These are phyloP conservation scores for Verticillium klebahnii DNA, from an alignment of 2,329 filamentous ascomycete species.

Conservation along the genomic window DNA sequence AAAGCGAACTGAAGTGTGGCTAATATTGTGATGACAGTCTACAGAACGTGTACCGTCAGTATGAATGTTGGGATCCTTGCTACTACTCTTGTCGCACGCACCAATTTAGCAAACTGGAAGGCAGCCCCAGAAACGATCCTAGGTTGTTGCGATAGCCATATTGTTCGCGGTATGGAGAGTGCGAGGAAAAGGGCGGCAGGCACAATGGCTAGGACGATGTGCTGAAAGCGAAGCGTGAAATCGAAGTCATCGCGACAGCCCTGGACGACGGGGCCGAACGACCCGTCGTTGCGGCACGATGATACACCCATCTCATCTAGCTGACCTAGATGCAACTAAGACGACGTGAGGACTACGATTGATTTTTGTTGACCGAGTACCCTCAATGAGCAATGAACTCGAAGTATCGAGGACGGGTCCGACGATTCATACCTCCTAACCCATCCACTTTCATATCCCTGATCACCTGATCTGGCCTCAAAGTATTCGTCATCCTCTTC, in stretches of 20 bases:
- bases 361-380: too few species aligned
- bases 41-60: neutral
- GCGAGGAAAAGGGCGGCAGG: constrained; percentile 29
- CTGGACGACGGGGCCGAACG: constrained; percentile 30
- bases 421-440: too few species aligned
- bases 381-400: too few species aligned
- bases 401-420: too few species aligned
- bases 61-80: neutral
- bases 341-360: neutral
- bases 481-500: too few species aligned
- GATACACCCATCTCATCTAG: neutral
- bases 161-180: constrained; percentile 22
- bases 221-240: constrained; percentile 38
- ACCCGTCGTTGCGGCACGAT: constrained; percentile 22
- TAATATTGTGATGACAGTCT: constrained; percentile 18
- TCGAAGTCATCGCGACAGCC: constrained; percentile 38
- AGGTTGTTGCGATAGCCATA: constrained; percentile 20
- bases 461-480: too few species aligned
- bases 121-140: constrained; percentile 22
- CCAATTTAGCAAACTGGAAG: constrained; percentile 20
- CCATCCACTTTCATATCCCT: too few species aligned
- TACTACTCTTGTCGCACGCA: neutral
- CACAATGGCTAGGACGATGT: constrained; percentile 31
- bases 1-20: constrained; percentile 24
- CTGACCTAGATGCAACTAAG: neutral